Base-by-base conservation (phyloP, 441 rosid species). In the Jatropha podagrica region DNA sequence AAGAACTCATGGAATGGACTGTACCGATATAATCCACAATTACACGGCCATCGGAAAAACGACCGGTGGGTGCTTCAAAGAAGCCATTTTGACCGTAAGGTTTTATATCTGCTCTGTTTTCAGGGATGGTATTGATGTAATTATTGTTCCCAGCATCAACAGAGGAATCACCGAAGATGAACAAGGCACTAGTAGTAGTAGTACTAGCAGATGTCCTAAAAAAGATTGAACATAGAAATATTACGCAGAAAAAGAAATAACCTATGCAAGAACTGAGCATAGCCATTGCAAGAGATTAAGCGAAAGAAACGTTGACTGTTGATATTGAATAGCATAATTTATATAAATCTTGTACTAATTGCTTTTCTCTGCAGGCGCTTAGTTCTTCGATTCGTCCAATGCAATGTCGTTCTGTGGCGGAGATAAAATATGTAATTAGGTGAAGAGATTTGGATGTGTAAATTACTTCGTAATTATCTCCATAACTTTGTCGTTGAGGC, bases 21-120 rank as follows among this genome's bases (percentile, higher is more conserved):
- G 4, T 82, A 89, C 93, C 90, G 3, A 89, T 85, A 70, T 75
- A 89, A 79, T 89, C 93, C 6, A 89, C 85, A 15, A 87, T 20
- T 18, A 87, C 64, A 5, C 93, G 91, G 75, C 91, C 91, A 63
- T 88, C 80, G 15, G 93, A 86, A 84, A 87, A 89, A 32, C 90
- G 85, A 0, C 91, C 91, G 0, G 89, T 84, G 5, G 93, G 93
- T 20, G 26, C 59, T 10, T 65, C 42, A 59, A 81, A 85, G 82
- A 80, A 85, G 69, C 88, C 85, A 27, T 78, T 83, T 72, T 75
- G 83, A 41, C 90, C 87, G 23, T 86, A 87, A 2, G 93, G 91
- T 71, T 80, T 65, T 46, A 69, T 55, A 78, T 84, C 70, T 7
- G 92, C 89, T 26, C 76, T 80, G 77, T 81, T 82, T 17, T 82